phyloP scores from a whole-genome alignment of 345 rosid species.

The Diplotaxis tenuifolia region DNA sequence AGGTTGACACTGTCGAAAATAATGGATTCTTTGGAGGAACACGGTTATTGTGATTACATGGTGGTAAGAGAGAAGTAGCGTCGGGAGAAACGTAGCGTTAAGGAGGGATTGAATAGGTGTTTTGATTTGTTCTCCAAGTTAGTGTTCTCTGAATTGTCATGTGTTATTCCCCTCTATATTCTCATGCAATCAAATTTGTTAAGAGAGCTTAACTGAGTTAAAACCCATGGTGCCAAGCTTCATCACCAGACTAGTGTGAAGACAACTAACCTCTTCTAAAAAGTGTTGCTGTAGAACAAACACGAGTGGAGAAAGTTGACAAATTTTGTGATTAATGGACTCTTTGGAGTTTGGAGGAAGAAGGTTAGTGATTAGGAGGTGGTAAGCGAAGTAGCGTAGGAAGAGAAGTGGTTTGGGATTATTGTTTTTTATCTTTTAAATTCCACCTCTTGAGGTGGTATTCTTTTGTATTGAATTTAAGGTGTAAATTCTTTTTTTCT shows the following conservation, averaged over 20 bases:
- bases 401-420: background rate
- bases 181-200: background rate
- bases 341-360: no score
- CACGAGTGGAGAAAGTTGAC: no score
- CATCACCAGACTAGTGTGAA: background rate
- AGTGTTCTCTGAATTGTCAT: no score
- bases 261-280: background rate
- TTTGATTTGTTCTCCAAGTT: no score
- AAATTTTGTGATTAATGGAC: no score
- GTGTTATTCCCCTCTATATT: background rate
- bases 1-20: constrained; percentile 31
- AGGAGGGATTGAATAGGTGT: constrained; percentile 25
- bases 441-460: background rate
- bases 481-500: background rate
- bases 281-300: no score
- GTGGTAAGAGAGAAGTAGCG: constrained; percentile 38
- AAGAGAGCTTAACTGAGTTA: background rate
- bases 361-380: background rate
- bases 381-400: background rate
- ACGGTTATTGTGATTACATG: constrained; percentile 28
- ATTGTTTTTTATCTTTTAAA: background rate
- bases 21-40: constrained; percentile 1
- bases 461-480: no score
- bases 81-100: constrained; percentile 36
- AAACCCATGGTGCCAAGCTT: background rate